Conservation (phyloP, 495 filamentous ascomycete genomes). For the Collariella sp. region DNA sequence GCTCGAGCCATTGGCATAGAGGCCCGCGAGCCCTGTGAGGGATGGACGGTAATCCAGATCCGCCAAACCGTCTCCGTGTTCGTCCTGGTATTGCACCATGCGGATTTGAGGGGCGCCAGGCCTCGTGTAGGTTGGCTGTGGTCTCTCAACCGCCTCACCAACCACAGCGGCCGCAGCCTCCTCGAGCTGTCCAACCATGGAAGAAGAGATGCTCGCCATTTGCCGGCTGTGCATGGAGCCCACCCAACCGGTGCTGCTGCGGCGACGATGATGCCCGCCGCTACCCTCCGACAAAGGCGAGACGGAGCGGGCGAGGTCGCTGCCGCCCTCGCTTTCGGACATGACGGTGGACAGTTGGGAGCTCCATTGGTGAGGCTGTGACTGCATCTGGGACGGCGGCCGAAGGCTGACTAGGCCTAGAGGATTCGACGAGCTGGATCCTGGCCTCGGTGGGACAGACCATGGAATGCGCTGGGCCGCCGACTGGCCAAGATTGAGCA, state of each 20-base stretch:
- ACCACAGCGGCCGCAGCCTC: slow-evolving; percentile 21
- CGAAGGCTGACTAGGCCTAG: slow-evolving; percentile 10
- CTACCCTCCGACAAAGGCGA: slow-evolving; percentile 33
- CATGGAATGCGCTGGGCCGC: slow-evolving; percentile 21
- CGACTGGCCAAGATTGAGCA: slow-evolving; percentile 19
- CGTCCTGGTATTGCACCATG: slow-evolving; percentile 43
- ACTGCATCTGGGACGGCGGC: slow-evolving; percentile 25
- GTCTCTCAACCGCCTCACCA: slow-evolving; percentile 35
- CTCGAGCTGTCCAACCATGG: slow-evolving; percentile 32
- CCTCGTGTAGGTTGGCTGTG: slow-evolving; percentile 29
- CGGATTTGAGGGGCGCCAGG: slow-evolving; percentile 24
- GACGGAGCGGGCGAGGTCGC: slow-evolving; percentile 36
- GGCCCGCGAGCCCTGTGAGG: slow-evolving; percentile 34
- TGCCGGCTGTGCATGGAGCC: slow-evolving; percentile 40
- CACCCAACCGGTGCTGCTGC: slow-evolving; percentile 33
- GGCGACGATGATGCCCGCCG: slow-evolving; percentile 17
- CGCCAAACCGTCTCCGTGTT: slow-evolving; percentile 47
- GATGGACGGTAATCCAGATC: slow-evolving; percentile 44
- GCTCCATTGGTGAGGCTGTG: slow-evolving; percentile 53
- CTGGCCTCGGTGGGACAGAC: slow-evolving; percentile 12
- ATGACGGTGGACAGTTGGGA: slow-evolving; percentile 66
- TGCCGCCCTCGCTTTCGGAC: slow-evolving; percentile 51
- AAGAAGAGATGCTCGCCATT: slow-evolving; percentile 47
- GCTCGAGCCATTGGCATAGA: slow-evolving; percentile 35
- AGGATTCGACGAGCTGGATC: slow-evolving; percentile 18